phyloP scores from a whole-genome alignment of 2,329 filamentous ascomycete genomes.

The Ilyonectria mors-panacis region DNA sequence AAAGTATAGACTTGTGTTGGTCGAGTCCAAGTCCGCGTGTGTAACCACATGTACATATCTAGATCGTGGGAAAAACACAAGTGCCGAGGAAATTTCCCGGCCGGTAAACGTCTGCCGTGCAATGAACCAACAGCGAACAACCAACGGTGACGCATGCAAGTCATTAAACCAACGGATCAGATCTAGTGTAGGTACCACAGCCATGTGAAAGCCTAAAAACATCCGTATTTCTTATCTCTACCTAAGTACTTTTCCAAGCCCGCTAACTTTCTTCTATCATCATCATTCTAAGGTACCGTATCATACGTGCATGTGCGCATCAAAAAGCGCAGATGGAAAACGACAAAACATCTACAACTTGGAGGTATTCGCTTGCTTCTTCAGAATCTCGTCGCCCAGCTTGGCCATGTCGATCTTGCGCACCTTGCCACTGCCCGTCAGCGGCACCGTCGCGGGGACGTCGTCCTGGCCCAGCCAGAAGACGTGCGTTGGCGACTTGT shows the following conservation, averaged over 20 bases:
- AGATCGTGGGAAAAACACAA: neutral
- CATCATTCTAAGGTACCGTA: neutral
- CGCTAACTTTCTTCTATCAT: conserved; percentile 7
- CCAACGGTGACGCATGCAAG: neutral
- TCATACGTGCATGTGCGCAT: neutral
- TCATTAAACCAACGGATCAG: neutral
- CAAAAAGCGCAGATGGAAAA: conserved; percentile 2
- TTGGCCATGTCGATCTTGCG: conserved; percentile 76
- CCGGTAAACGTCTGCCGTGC: neutral
- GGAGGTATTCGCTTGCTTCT: conserved; percentile 61
- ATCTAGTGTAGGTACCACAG: neutral
- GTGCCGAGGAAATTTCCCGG: conserved; percentile 11
- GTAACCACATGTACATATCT: conserved; percentile 1
- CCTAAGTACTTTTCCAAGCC: neutral
- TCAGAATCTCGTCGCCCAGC: conserved; percentile 68
- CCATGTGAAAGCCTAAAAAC: conserved; percentile 1
- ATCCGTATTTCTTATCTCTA: neutral
- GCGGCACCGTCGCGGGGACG: conserved; percentile 68
- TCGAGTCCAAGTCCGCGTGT: neutral
- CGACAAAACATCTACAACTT: conserved; percentile 56
- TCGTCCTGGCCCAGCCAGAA: conserved; percentile 80
- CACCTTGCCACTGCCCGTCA: conserved; percentile 82
- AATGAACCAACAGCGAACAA: neutral
- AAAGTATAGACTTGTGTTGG: conserved; percentile 1
- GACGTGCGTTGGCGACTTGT: conserved; percentile 80